phyloP scores from a whole-genome alignment of 495 filamentous ascomycete species.

The Penicillium canariense region DNA sequence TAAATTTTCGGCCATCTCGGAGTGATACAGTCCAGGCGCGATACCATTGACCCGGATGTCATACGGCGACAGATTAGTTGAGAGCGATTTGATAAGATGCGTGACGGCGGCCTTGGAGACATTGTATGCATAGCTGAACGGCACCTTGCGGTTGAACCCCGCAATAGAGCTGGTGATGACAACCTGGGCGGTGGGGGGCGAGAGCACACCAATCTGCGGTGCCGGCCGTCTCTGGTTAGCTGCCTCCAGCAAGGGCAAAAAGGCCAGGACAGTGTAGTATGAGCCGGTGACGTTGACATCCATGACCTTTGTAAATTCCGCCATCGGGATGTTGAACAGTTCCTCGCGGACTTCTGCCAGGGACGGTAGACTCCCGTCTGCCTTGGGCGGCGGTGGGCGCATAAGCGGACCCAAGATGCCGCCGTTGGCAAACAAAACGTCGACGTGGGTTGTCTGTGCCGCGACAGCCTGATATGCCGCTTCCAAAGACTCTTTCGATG shows the following conservation, averaged over 20 bases:
- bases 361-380: conserved; percentile 30
- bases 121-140: conserved; percentile 61
- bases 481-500: conserved; percentile 59
- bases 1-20: conserved; percentile 56
- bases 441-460: conserved; percentile 55
- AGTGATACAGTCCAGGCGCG: conserved; percentile 62
- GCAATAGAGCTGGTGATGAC: conserved; percentile 63
- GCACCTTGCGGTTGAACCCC: conserved; percentile 53
- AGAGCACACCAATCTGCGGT: conserved; percentile 34
- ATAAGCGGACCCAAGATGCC: conserved; percentile 58
- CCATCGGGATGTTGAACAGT: conserved; percentile 49
- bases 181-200: conserved; percentile 58
- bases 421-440: conserved; percentile 67
- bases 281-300: conserved; percentile 58
- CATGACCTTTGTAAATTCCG: conserved; percentile 58
- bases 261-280: conserved; percentile 63
- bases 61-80: conserved; percentile 52
- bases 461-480: conserved; percentile 51
- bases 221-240: conserved; percentile 53
- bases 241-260: conserved; percentile 58
- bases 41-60: conserved; percentile 64
- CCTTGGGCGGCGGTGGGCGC: conserved; percentile 22
- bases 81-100: conserved; percentile 63
- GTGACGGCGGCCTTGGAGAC: conserved; percentile 62
- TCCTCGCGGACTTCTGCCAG: conserved; percentile 53